Evolutionary conservation across 768 basidiomycete genomes (phyloP), one percentile per base, ranked within the genome.

Genomic region (Pulveroboletus sp.): DNA sequence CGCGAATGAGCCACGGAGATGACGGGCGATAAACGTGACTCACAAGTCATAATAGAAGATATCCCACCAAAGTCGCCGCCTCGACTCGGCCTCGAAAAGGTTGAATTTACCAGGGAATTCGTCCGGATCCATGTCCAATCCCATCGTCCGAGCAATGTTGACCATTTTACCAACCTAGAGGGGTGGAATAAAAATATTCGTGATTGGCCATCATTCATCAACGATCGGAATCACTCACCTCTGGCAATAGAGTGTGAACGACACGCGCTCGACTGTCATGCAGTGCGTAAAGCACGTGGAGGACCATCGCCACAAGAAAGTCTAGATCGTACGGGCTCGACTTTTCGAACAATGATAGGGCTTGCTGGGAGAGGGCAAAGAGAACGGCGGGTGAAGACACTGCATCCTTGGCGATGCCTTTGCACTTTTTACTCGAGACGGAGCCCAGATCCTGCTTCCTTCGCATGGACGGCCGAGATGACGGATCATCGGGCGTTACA

Each of bases 41-140:
- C 63, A 90, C 89, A 84, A 60, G 64, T 91, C 90, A 63, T 82
- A 89, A 65, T 79, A 87, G 60, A 81, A 76, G 11, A 89, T 73
- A 44, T 87, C 84, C 89, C 89, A 91, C 86, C 89, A 89, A 6
- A 87, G 64, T 53, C 82, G 67, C 49, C 79, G 65, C 46, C 81
- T 67, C 41, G 73, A 67, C 64, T 80, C 78, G 11, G 75, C 75
- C 40, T 81, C 75, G 39, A 77, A 80, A 2, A 78, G 64, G 37
- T 56, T 71, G 55, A 76, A 78, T 57, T 63, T 75, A 24, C 73
- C 71, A 0, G 72, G 67, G 49, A 72, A 72, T 51, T 78, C 78
- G 51, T 79, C 79, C 0, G 82, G 80, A 55, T 88, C 86, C 24
- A 69, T 66, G 13, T 73, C 75, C 8, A 90, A 72, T 1, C 84